Conservation (phyloP, 768 basidiomycete genomes). For the Mycena crocata region DNA sequence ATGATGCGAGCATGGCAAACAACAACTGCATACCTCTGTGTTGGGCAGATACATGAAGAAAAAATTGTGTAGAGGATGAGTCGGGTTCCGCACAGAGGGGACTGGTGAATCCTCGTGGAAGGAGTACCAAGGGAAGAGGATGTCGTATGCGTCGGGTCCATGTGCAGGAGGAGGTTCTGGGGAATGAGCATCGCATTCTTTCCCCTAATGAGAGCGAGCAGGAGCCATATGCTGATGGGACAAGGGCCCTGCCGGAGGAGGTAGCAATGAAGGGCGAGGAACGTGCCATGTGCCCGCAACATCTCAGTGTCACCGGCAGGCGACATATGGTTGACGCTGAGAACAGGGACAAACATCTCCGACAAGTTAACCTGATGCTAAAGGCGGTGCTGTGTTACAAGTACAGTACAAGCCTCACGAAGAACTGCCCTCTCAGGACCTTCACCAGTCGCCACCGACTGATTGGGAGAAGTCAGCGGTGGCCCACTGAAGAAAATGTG, state of each 20-base stretch:
- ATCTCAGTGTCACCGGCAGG: background rate
- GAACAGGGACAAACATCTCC: background rate
- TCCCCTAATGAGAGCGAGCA: background rate
- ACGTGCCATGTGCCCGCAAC: constrained; percentile 1
- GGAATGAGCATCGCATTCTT: constrained; percentile 1
- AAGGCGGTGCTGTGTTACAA: background rate
- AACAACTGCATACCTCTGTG: background rate
- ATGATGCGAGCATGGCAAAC: background rate
- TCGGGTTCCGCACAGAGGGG: background rate
- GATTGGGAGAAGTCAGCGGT: background rate
- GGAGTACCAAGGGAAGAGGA: constrained; percentile 3
- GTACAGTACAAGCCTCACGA: background rate
- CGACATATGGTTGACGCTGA: background rate
- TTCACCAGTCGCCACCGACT: background rate
- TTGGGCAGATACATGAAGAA: background rate
- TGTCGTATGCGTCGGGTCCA: constrained; percentile 7
- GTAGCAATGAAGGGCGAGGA: constrained; percentile 14
- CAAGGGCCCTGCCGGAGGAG: background rate
- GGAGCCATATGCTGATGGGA: constrained; percentile 17
- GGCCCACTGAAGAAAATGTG: background rate
- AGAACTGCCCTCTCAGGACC: background rate
- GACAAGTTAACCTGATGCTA: background rate
- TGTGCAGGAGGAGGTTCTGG: background rate
- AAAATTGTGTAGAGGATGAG: background rate
- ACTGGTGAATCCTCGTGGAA: background rate